Base-by-base conservation (phyloP, 2,329 filamentous ascomycete genomes). In the Penicillium fuscoglaucum region DNA sequence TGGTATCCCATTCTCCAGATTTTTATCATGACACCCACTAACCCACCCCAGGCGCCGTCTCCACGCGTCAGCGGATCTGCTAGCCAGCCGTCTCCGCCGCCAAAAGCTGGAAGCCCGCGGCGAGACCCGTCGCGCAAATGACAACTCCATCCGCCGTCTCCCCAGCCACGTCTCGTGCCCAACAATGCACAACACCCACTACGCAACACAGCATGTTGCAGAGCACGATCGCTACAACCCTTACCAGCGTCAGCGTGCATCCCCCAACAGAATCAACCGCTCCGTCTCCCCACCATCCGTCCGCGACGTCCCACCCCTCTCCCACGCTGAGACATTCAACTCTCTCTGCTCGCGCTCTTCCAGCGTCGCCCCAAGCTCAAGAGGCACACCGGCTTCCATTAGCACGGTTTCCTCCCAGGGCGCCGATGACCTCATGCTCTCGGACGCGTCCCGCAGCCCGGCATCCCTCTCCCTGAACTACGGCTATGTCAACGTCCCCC, bases 241-340 rank as follows among this genome's bases (percentile, higher is more conserved):
- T 21, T 75, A 77, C 60, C 72, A 72, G 47, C 71, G 70, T n/a
- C 68, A 61, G 8, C 69, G 67, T 17, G 63, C 70, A 29, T 77
- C 77, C 1, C 73, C 72, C 4, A 69, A 68, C 58, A 73, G 76
- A 33, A 62, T 68, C 21, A 67, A 68, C 24, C 73, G 72, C 4
- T 78, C 77, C 2, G 73, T 74, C 51, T 80, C 78, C 10, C 78
- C 76, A 3, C 76, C 78, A 6, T 79, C 77, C 2, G 61, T 79
- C 45, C 72, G 73, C 26, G 78, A 80, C 58, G 72, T 80, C 0
- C 78, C 78, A 4, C 66, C 67, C 2, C 70, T 80, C 3, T 76
- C 77, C 1, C 74, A 75, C 28, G 72, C 74, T 1, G 74, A 76
- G 55, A 78, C 76, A 5, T 70, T 72, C 41, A 75, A 70, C 55